Conservation (phyloP, 2,329 filamentous ascomycete species). For the Trichophyton simii region DNA sequence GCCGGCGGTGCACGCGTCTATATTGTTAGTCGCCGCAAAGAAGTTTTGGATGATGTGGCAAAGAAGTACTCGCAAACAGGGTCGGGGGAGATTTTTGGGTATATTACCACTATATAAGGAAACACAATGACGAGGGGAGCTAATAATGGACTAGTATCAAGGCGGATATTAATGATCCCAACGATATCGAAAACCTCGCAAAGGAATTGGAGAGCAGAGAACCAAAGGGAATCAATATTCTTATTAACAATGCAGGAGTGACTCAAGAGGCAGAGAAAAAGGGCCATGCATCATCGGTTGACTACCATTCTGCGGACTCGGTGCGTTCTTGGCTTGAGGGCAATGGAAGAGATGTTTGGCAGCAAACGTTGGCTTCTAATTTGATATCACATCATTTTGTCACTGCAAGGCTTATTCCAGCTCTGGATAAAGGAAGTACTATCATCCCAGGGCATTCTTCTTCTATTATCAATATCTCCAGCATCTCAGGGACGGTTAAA, state of each 20-base stretch:
- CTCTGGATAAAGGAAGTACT: constrained; percentile 38
- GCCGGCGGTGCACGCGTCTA: constrained; percentile 39
- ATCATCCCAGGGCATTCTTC: constrained; percentile 38
- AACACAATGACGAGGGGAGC: neutral
- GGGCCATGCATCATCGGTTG: constrained; percentile 24
- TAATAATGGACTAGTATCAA: constrained; percentile 19
- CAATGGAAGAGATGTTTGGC: constrained; percentile 4
- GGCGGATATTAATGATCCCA: constrained; percentile 32
- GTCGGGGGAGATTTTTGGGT: constrained; percentile 38
- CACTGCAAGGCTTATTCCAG: constrained; percentile 42
- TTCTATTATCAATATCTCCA: constrained; percentile 42
- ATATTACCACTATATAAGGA: constrained; percentile 10
- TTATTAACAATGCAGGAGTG: constrained; percentile 30
- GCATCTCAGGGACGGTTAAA: constrained; percentile 42
- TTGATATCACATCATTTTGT: constrained; percentile 36
- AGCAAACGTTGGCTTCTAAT: constrained; percentile 1
- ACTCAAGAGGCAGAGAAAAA: constrained; percentile 41
- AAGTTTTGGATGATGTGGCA: constrained; percentile 35
- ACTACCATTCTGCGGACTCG: constrained; percentile 12
- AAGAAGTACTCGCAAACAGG: constrained; percentile 34
- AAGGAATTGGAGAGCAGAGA: constrained; percentile 43
- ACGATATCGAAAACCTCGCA: constrained; percentile 35
- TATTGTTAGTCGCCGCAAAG: constrained; percentile 35
- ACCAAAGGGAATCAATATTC: constrained; percentile 40
- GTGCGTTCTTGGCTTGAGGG: constrained; percentile 9